Evolutionary conservation across 176 grass and related monocot species (phyloP), one percentile per base, ranked within the genome.

Genomic region (Typha latifolia): DNA sequence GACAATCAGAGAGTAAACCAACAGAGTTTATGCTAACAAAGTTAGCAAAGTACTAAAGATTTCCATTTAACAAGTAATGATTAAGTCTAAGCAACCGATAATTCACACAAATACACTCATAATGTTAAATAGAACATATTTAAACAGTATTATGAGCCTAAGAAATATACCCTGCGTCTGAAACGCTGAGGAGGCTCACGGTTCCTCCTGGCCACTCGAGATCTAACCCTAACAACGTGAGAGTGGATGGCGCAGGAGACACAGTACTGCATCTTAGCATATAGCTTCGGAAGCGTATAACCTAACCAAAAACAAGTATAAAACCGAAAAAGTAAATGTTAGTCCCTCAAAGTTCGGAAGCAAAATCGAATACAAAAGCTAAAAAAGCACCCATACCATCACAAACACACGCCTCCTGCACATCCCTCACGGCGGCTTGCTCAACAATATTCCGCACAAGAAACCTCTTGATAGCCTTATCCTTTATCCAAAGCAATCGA

Each of bases 391-490:
- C 0, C 1, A 11, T 85, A 81, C 87, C 81, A 69, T 84, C 88
- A 73, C 84, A 85, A 0, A 81, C 88, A 29, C 88, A 87, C 64
- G 88, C 88, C 62, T 91, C 88, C 50, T 87, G 88, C 51, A 87
- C 77, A 43, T 91, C 88, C 70, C 79, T 87, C 12, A 91, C 81
- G 0, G 88, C 88, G 52, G 88, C 84, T 48, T 83, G 83, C 73
- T 91, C 84, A 20, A 91, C 88, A 27, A 91, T 91, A 65, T 84
- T 87, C 70, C 83, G 80, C 72, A 91, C 80, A 32, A 81, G 47
- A 68, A 83, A 91, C 61, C 77, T 78, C 70, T 84, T 91, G 80
- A 91, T 78, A 61, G 88, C 88, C 74, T 91, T 91, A 49, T 91
- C 84, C 88, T 90, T 59, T 19, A 59, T 22, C 53, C 18, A 59